Percentiles rank a stretch among this genome's conserved stretches.
Conservation (phyloP, 2,329 filamentous ascomycete genomes). For the Sporothrix humicola region DNA sequence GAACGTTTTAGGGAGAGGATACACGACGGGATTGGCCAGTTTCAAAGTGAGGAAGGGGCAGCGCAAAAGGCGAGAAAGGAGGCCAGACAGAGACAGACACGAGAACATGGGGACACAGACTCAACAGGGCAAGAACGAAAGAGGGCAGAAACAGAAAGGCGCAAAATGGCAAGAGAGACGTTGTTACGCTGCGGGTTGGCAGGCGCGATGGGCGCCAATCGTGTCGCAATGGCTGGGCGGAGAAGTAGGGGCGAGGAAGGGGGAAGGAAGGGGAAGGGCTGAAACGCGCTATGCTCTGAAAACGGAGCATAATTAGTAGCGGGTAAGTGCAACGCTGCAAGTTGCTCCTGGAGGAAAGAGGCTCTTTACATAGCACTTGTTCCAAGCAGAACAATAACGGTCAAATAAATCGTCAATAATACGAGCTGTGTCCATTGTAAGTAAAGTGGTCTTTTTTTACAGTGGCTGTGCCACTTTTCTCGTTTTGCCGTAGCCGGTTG, state of each 20-base stretch:
- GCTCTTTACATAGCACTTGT: constrained; percentile 2
- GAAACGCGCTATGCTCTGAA: constrained; percentile 20
- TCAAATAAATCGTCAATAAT: too few species aligned
- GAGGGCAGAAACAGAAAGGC: constrained; percentile 6
- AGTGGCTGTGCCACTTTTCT: constrained; percentile 13
- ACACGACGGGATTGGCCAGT: constrained; percentile 9
- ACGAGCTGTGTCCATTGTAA: not conserved
- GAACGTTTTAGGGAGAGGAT: not conserved
- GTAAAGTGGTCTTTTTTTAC: not conserved
- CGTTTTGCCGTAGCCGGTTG: constrained; percentile 17
- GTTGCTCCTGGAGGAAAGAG: constrained; percentile 2
- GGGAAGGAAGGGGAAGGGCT: constrained; percentile 18
- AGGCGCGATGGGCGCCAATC: constrained; percentile 16
- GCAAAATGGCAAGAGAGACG: constrained; percentile 1
- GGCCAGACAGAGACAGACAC: not conserved
- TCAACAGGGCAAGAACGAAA: not conserved
- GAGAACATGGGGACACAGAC: not conserved
- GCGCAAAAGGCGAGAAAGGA: not conserved
- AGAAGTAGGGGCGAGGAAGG: not conserved
- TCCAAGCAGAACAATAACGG: not conserved
- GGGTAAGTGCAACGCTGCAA: constrained; percentile 2
- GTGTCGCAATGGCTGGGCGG: not conserved
- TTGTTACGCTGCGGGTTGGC: constrained; percentile 13
- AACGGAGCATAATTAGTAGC: constrained; percentile 7
- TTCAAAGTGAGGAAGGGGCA: constrained; percentile 13